Evolutionary conservation across 139 green algal genomes (phyloP), one percentile per base, ranked within the genome.

Genomic region (Chlorella sp.): DNA sequence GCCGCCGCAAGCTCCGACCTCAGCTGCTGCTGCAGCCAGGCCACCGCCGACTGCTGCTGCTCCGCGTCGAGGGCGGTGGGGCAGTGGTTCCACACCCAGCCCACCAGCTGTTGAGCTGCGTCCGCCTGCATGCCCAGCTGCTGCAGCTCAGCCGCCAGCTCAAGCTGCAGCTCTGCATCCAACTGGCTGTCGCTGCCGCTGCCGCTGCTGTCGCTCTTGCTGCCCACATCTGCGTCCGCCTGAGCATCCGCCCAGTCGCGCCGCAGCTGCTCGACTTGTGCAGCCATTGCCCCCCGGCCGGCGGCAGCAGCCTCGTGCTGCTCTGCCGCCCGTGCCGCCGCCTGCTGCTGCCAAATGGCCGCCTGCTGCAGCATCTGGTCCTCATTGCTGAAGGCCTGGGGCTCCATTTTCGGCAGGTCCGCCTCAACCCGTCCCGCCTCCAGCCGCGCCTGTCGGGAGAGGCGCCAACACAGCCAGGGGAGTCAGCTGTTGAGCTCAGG

Each of bases 311-410:
- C 70, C 26, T 13, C 40, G 22, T 24, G 70, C 70, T 68, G 34
- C 20, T 4, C 48, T 14, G 76, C 76, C 26, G 40, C 34, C 22
- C 38, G 76, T 22, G 44, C 54, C 11, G 65, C 48, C 13, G 51
- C 54, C 76, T 82, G 76, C 51, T 51, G 56, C 56, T 70, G 77
- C 77, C 60, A 73, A 40, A 60, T 64, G 30, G 41, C 77, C 40
- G 77, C 77, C 77, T 73, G 60, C 58, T 46, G 34, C 77, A 83
- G 60, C 77, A 83, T 83, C 16, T 83, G 56, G 13, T 83, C 77
- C 77, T 83, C 77, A 26, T 83, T 83, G 60, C 77, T 83, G 60
- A 60, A 83, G 38, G n/a, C 14, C 58, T 83, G 77, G 3, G 38
- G 7, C n/a, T 26, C 28, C 77, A 83, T 64, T 32, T 83, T 16